Base-by-base conservation (phyloP, 768 basidiomycete genomes). In the Mycena alexandri region DNA sequence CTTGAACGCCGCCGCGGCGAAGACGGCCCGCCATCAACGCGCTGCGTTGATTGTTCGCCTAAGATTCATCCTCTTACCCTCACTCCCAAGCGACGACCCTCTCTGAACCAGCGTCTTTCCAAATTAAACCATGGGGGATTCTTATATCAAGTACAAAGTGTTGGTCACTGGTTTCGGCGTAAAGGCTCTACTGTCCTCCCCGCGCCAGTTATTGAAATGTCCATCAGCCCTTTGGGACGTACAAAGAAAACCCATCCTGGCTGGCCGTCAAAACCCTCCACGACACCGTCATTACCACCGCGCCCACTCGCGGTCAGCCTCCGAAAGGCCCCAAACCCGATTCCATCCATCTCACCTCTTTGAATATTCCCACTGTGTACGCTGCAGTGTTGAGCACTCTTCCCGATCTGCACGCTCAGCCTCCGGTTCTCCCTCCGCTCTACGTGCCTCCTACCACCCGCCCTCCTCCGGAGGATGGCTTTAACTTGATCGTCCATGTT, bases 171-270 rank as follows among this genome's bases (percentile, higher is more conserved):
- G 58, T 24, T 59, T 59, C 47, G 58, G 58, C 24, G 58, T 59
- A 59, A 59, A 47, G 11, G 38, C 38, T 38, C 58, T 36, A 16
- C 46, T 47, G 22, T 47, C 58, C 29, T 38, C 46, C 13, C 36
- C 22, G 42, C 22, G 12, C 55, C 21, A 25, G n/a, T n/a, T 34
- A 59, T 47, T 59, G 5, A 47, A 36, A 16, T 44, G 47, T 17
- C 33, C 22, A 55, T 68, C 73, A 89, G 87, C 88, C 90, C 29
- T 89, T 88, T 75, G 76, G 81, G 56, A 84, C 86, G 21, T 86
- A 85, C 71, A 72, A 79, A 56, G 82, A 83, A 61, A 92, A 92
- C 72, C 91, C 91, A 2, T 92, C 91, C 22, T 92, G 91, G 91
- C 81, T 89, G 9, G 90, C 90, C 38, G 90, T 89, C 13, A 79